A percentile compares a stretch with the other conserved stretches of the same genome.
These are phyloP conservation scores for Vaucheria bursata DNA, from an alignment of 352 stramenopile species.

Conservation along the genomic window DNA sequence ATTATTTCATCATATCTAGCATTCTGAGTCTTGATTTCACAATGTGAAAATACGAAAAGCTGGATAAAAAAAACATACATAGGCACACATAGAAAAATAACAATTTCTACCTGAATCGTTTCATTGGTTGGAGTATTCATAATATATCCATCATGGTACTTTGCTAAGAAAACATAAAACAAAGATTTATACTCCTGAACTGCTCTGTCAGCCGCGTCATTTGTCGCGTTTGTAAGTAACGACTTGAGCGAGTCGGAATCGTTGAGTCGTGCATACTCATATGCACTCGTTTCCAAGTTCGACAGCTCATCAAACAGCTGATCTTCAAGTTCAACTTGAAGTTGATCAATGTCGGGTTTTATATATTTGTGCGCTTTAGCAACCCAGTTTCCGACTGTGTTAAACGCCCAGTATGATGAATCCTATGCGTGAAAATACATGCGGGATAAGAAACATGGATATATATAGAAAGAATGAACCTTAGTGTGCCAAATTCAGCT, in stretches of 20 bases:
- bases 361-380: constrained; percentile 16
- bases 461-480: too few species aligned
- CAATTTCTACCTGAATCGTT: not conserved
- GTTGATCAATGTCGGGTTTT: constrained; percentile 9
- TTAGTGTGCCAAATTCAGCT: too few species aligned
- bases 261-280: too few species aligned
- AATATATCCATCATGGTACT: constrained; percentile 44
- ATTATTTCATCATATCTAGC: too few species aligned
- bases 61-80: too few species aligned
- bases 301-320: constrained; percentile 14
- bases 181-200: constrained; percentile 23
- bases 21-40: too few species aligned
- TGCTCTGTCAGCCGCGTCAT: constrained; percentile 14
- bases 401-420: constrained; percentile 41
- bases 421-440: too few species aligned
- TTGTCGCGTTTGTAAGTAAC: constrained; percentile 12
- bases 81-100: not conserved
- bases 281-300: not conserved
- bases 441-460: too few species aligned
- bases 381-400: constrained; percentile 34
- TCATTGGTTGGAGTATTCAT: constrained; percentile 4
- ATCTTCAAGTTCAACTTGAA: constrained; percentile 19
- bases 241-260: too few species aligned
- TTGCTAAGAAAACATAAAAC: constrained; percentile 29
- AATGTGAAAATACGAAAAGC: too few species aligned